Conservation (phyloP, 78 protist genomes). For the Acrasis kona region DNA sequence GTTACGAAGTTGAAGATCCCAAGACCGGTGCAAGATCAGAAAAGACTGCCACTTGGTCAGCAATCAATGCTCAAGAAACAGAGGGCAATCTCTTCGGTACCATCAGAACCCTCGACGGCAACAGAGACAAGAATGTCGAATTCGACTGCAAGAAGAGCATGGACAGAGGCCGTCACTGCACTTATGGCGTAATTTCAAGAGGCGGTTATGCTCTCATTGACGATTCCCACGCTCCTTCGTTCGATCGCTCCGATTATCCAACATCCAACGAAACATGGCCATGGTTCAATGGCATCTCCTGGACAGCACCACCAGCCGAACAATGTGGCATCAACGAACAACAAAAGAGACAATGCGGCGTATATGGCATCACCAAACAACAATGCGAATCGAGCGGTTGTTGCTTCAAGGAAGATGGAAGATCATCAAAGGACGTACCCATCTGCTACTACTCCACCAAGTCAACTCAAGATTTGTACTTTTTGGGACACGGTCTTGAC, state of each 20-base stretch:
- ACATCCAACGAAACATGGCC: no score
- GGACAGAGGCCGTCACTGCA: slow-evolving; percentile 19
- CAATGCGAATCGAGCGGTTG: neutral
- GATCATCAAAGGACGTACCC: neutral
- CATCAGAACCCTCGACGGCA: slow-evolving; percentile 8
- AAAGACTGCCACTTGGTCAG: no score
- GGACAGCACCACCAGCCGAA: neutral
- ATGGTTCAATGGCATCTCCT: neutral
- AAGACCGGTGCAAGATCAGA: no score
- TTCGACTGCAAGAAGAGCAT: slow-evolving; percentile 29
- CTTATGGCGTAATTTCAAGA: slow-evolving; percentile 30
- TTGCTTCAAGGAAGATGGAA: neutral
- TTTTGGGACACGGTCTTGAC: slow-evolving; percentile 34
- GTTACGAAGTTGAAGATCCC: no score
- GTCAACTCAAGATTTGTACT: slow-evolving; percentile 28
- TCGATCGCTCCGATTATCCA: no score
- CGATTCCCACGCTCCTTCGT: neutral
- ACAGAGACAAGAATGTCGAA: neutral
- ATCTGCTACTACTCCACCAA: neutral
- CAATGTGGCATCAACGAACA: neutral
- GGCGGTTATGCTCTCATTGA: slow-evolving; percentile 35
- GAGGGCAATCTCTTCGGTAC: slow-evolving; percentile 29
- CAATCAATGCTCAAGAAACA: no score
- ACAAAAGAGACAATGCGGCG: no score
- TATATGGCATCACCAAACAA: neutral